Conservation (phyloP, 2,329 filamentous ascomycete species). For the Taxawa tesnikishii region DNA sequence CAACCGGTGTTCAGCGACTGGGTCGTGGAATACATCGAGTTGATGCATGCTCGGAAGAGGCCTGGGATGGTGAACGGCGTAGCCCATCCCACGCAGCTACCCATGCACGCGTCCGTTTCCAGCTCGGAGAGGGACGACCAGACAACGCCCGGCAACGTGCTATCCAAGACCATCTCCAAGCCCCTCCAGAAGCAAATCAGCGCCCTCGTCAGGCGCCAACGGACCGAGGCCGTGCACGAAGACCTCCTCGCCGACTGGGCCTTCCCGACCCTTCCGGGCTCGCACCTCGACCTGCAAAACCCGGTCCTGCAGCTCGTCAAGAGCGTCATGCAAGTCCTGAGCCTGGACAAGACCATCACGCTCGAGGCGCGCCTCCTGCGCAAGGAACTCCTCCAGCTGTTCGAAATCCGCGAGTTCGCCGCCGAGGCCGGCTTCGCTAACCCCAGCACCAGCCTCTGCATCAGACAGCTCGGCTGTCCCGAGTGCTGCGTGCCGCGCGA, state of each 20-base stretch:
- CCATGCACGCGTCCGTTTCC: slow-evolving; percentile 41
- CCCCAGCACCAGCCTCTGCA: slow-evolving; percentile 60
- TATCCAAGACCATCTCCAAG: slow-evolving; percentile 76
- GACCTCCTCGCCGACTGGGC: slow-evolving; percentile 77
- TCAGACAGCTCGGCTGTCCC: slow-evolving; percentile 71
- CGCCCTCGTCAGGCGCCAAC: slow-evolving; percentile 69
- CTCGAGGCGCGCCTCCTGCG: slow-evolving; percentile 79
- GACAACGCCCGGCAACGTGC: slow-evolving; percentile 46
- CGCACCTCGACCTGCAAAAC: slow-evolving; percentile 52
- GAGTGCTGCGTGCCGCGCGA: slow-evolving; percentile 84
- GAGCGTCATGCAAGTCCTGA: slow-evolving; percentile 80
- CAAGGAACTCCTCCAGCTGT: slow-evolving; percentile 77
- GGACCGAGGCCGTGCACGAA: slow-evolving; percentile 77
- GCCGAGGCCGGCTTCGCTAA: slow-evolving; percentile 79
- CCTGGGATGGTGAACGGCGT: slow-evolving; percentile 38
- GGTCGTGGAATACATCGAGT: slow-evolving; percentile 86
- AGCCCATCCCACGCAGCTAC: slow-evolving; percentile 47
- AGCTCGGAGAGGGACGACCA: slow-evolving; percentile 47
- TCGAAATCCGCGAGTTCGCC: slow-evolving; percentile 91
- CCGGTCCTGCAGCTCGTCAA: slow-evolving; percentile 87
- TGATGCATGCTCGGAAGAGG: slow-evolving; percentile 82
- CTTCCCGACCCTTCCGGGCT: slow-evolving; percentile 71
- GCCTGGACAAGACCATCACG: slow-evolving; percentile 78
- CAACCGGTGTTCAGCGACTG: slow-evolving; percentile 82
- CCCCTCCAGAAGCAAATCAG: slow-evolving; percentile 82